These are phyloP conservation scores for Canna indica DNA, from an alignment of 176 grass and related monocot genomes.

Conservation along the genomic window DNA sequence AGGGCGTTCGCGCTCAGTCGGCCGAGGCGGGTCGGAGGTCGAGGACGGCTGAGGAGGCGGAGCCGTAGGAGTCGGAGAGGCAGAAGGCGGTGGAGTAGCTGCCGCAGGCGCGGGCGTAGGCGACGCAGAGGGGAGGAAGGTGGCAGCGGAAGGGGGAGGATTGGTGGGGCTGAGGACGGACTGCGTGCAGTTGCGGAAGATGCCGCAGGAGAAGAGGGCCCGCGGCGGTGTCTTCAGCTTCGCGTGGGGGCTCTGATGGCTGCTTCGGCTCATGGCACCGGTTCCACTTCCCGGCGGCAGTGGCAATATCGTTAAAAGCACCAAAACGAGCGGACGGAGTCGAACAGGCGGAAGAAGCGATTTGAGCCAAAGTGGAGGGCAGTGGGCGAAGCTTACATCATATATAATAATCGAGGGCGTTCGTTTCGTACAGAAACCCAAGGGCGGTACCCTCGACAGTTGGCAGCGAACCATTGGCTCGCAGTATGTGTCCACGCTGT, in stretches of 20 bases:
- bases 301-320: neutral
- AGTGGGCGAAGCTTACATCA: neutral
- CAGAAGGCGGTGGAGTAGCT: neutral
- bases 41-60: conserved; percentile 8
- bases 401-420: neutral
- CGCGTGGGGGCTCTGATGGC: conserved; percentile 11
- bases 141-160: conserved; percentile 3
- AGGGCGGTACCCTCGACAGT: no score
- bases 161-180: conserved; percentile 43
- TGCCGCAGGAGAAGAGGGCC: conserved; percentile 66
- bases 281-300: neutral
- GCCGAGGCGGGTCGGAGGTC: conserved; percentile 4
- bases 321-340: neutral
- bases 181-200: conserved; percentile 77
- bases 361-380: neutral
- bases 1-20: conserved; percentile 3
- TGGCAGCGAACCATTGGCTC: neutral
- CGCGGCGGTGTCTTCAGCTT: conserved; percentile 65
- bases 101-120: neutral
- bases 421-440: neutral
- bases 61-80: neutral
- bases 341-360: no score
- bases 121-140: conserved; percentile 4
- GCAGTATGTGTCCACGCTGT: no score
- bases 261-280: conserved; percentile 18